Conservation (phyloP, 2,329 filamentous ascomycete genomes). For the Calonectria pseudoturangicola region DNA sequence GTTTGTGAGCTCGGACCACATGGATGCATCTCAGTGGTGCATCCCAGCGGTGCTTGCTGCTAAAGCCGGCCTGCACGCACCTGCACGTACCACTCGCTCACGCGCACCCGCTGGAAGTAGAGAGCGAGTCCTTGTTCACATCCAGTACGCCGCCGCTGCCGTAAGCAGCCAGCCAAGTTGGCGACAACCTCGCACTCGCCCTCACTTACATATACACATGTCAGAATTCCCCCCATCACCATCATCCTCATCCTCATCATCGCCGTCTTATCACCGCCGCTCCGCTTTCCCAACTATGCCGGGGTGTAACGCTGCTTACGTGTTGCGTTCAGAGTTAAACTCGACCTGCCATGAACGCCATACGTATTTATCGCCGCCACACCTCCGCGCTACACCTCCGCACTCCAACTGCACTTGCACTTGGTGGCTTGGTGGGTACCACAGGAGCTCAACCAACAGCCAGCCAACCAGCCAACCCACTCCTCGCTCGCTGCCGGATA, state of each 20-base stretch:
- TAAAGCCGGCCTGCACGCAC: conserved; percentile 3
- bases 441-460: background rate
- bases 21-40: conserved; percentile 1
- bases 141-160: background rate
- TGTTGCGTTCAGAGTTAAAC: conserved; percentile 3
- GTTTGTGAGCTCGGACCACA: conserved; percentile 33
- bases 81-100: conserved; percentile 24
- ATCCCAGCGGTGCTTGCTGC: conserved; percentile 7
- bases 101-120: background rate
- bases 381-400: background rate
- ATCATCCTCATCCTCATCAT: background rate
- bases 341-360: conserved; percentile 11
- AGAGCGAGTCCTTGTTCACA: background rate
- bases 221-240: background rate
- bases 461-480: conserved; percentile 3
- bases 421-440: conserved; percentile 20
- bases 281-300: background rate
- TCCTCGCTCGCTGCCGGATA: conserved; percentile 16
- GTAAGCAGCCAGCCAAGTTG: conserved; percentile 13
- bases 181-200: conserved; percentile 21
- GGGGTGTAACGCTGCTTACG: background rate
- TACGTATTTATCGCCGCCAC: conserved; percentile 6
- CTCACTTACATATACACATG: conserved; percentile 16
- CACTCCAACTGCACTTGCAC: background rate
- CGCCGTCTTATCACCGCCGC: background rate